Evolutionary conservation across 164 flowering plant genomes (phyloP), one percentile per base, ranked within the genome.

Genomic region (Tinospora cordifolia): DNA sequence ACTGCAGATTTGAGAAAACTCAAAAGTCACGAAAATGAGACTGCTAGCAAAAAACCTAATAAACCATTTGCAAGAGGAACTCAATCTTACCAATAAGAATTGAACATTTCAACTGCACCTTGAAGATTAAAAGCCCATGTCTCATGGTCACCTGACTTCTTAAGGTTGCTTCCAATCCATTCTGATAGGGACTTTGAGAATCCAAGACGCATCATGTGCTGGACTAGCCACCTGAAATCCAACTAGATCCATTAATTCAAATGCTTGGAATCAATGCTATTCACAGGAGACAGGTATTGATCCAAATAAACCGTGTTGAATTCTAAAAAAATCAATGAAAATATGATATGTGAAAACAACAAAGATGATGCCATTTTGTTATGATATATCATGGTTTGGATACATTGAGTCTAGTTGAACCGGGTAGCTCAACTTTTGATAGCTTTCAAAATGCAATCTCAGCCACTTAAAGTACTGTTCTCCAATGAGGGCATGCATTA

Each of bases 121-220:
- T 89, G 83, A 66, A 94, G 92, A 83, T 94, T 79, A 76, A 94
- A 94, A 26, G 88, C 81, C 95, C 91, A 90, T 30, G 87, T 90
- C 84, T 83, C 78, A 0, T 78, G 78, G 21, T 88, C 92, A 70
- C 87, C 92, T 9, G 89, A 79, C 77, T 82, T 86, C 79, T 87
- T 89, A 27, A 94, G 88, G 79, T 90, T 92, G 82, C 85, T 92
- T 22, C 93, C 97, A 17, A 94, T 79, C 99, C 97, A 90, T 46
- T 94, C 86, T 0, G 97, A 85, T 65, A 92, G 73, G 62, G 91
- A 69, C 80, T 80, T 89, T 22, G 98, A 90, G 83, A 92, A 94
- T 9, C 99, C 99, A 15, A 87, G 91, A 69, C 82, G 73, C 27
- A 83, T 69, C 92, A 94, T 86, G 81, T 89, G 92, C 63, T 89